Evolutionary conservation across 1,284 basidiomycete species (phyloP).

Genomic region (Neolentinus lepideus): DNA sequence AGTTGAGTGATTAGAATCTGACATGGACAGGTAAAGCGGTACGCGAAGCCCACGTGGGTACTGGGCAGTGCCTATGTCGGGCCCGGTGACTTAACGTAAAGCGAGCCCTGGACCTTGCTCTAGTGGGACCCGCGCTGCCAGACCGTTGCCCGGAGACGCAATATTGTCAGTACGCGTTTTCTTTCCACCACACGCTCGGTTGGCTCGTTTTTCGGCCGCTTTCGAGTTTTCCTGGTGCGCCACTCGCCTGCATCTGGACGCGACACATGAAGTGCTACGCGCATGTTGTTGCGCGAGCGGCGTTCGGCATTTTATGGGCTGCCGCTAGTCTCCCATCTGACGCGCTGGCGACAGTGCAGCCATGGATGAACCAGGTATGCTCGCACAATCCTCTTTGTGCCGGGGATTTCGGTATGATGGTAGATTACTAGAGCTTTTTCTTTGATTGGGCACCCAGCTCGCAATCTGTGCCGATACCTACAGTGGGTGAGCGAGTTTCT

Average conservation of each 20-base stretch:
- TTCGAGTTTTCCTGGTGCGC: no score
- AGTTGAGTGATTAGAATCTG: no score
- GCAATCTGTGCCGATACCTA: slow-evolving; percentile 38
- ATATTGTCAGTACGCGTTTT: background rate
- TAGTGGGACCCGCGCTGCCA: no score
- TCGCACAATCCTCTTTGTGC: background rate
- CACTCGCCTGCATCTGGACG: background rate
- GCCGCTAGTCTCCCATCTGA: background rate
- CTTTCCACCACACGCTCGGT: background rate
- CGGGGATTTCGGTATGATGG: background rate
- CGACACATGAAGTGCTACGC: background rate
- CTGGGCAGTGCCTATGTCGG: no score
- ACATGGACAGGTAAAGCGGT: no score
- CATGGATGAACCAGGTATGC: background rate
- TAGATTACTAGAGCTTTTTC: slow-evolving; percentile 31
- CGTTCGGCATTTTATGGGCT: background rate
- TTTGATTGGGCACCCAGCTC: slow-evolving; percentile 38
- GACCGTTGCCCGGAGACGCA: background rate
- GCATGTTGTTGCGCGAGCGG: background rate
- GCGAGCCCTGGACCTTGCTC: no score
- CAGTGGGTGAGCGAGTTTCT: slow-evolving; percentile 30
- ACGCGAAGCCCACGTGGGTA: no score
- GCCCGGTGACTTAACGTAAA: no score
- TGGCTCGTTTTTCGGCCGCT: background rate
- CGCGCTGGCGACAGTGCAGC: background rate